Conservation (phyloP, 805 yeast genomes). For the Peterozyma toletana region DNA sequence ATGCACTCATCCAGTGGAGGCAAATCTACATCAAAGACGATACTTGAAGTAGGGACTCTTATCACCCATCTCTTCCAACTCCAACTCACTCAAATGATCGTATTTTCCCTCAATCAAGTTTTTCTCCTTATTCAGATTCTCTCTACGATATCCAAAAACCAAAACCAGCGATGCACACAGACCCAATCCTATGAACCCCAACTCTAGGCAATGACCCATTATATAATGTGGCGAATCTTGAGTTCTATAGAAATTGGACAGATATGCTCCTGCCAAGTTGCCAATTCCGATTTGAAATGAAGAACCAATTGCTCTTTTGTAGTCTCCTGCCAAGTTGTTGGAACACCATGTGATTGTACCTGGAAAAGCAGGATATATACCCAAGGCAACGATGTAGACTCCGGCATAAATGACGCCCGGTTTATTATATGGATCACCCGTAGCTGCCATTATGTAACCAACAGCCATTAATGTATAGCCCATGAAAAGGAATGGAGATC, state of each 20-base stretch:
- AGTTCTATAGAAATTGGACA: constrained; percentile 24
- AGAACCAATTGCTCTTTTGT: constrained; percentile 27
- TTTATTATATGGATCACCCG: constrained; percentile 14
- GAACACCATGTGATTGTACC: constrained; percentile 27
- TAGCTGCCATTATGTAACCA: constrained; percentile 25
- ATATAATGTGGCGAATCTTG: constrained; percentile 20
- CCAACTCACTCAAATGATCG: constrained; percentile 18
- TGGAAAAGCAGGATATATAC: constrained; percentile 24
- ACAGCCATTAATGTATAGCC: constrained; percentile 20
- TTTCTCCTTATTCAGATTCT: constrained; percentile 17
- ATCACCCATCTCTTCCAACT: constrained; percentile 32
- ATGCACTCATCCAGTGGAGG: neutral
- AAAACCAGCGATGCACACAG: constrained; percentile 12
- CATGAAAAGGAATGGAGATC: constrained; percentile 23
- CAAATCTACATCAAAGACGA: neutral
- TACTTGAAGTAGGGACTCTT: constrained; percentile 32
- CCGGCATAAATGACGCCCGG: constrained; percentile 23
- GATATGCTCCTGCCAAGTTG: constrained; percentile 29
- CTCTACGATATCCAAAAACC: constrained; percentile 15
- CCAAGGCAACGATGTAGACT: constrained; percentile 22
- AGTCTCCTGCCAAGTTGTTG: constrained; percentile 26
- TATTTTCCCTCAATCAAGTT: constrained; percentile 24
- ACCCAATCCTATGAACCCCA: constrained; percentile 22
- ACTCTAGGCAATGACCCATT: constrained; percentile 25
- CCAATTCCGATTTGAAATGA: constrained; percentile 32